Conservation (phyloP, 768 basidiomycete genomes). For the Amanita rimosa region DNA sequence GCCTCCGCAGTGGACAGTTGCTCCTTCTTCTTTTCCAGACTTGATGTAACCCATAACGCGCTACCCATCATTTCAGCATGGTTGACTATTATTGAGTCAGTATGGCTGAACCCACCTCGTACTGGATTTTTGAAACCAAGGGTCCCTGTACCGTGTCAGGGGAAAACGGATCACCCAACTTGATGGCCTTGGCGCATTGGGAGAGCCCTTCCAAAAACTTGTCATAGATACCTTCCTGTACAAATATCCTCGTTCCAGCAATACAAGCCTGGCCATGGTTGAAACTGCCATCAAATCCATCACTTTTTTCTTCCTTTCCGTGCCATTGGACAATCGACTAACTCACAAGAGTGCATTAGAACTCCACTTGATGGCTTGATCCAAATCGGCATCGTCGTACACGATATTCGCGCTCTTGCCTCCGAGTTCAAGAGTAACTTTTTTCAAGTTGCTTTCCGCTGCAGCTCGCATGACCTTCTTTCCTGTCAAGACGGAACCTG, state of each 20-base stretch:
- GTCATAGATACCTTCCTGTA: slow-evolving; percentile 74
- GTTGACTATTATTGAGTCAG: too few species aligned
- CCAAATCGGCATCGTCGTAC: slow-evolving; percentile 63
- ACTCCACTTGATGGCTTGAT: slow-evolving; percentile 67
- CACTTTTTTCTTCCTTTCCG: background rate
- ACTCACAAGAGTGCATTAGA: slow-evolving; percentile 65
- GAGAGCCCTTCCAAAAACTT: slow-evolving; percentile 56
- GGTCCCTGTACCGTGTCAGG: slow-evolving; percentile 57
- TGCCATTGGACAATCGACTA: background rate
- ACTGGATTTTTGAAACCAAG: slow-evolving; percentile 61
- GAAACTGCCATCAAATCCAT: slow-evolving; percentile 25
- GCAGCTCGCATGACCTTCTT: slow-evolving; percentile 73
- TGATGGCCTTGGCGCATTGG: slow-evolving; percentile 33
- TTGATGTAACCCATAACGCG: slow-evolving; percentile 66
- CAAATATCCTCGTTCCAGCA: slow-evolving; percentile 77
- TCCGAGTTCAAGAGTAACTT: slow-evolving; percentile 73
- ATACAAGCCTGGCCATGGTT: slow-evolving; percentile 71
- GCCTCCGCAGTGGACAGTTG: slow-evolving; percentile 52
- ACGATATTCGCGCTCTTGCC: slow-evolving; percentile 67
- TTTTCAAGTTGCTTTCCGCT: slow-evolving; percentile 75
- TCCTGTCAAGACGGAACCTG: slow-evolving; percentile 74
- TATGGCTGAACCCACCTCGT: slow-evolving; percentile 33
- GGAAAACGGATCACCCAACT: slow-evolving; percentile 59
- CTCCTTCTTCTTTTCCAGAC: slow-evolving; percentile 59
- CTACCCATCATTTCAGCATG: slow-evolving; percentile 17